phyloP scores from a whole-genome alignment of 192 early-diverging fungal genomes.

The Irineochytrium annulatum region DNA sequence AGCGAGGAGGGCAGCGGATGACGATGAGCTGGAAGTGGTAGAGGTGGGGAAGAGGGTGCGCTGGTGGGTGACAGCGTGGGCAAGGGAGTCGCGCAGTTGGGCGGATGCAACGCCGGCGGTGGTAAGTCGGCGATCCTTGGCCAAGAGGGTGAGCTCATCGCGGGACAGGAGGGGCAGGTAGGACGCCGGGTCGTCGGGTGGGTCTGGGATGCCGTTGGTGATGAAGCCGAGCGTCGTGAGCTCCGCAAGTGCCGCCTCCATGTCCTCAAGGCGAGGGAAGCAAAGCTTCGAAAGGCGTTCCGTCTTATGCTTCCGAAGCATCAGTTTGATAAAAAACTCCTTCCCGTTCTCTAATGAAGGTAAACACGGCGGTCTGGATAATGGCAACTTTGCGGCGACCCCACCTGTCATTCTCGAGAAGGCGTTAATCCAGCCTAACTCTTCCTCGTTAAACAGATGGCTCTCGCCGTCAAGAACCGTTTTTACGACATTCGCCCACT shows the following conservation, averaged over 20 bases:
- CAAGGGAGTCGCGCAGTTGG: constrained; percentile 1
- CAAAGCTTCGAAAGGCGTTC: not conserved
- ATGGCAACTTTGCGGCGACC: no score
- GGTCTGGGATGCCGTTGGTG: not conserved
- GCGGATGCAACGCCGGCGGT: not conserved
- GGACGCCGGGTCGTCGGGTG: not conserved
- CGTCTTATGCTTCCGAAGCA: not conserved
- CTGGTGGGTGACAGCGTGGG: not conserved
- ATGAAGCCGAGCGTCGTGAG: not conserved
- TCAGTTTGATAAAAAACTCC: constrained; percentile 3
- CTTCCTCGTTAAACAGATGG: no score
- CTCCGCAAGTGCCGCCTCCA: not conserved
- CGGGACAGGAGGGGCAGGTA: constrained; percentile 7
- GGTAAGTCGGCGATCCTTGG: constrained; percentile 1
- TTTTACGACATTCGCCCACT: no score
- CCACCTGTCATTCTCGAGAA: no score
- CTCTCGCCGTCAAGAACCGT: no score
- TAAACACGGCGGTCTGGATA: no score
- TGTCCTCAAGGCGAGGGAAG: not conserved
- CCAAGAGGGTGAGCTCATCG: constrained; percentile 10
- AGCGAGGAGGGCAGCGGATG: constrained; percentile 1
- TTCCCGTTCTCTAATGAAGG: not conserved
- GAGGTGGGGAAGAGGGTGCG: not conserved
- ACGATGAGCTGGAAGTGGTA: not conserved
- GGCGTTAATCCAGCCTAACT: no score